Conservation (phyloP, 306 rosid species). For the Prunus salicina region DNA sequence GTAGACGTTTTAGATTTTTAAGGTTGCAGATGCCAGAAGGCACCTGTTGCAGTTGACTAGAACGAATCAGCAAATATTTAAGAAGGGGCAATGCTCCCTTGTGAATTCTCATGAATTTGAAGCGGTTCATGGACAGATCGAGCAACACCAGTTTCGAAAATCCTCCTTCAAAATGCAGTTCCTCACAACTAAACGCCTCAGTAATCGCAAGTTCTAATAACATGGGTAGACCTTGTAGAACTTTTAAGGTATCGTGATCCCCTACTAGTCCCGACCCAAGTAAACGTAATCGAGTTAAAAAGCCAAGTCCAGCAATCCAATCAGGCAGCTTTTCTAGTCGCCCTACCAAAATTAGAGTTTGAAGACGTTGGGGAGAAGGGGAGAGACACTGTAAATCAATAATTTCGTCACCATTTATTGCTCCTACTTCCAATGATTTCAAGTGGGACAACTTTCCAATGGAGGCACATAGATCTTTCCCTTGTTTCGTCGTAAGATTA, state of each 20-base stretch:
- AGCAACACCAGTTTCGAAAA: not conserved
- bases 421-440: constrained; percentile 5
- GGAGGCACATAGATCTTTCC: constrained; percentile 1
- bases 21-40: no score
- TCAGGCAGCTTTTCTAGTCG: not conserved
- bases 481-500: not conserved
- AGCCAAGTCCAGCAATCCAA: not conserved
- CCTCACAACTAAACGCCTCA: not conserved
- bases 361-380: not conserved
- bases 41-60: no score
- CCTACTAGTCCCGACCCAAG: not conserved
- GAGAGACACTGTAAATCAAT: not conserved
- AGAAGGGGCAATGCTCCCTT: no score
- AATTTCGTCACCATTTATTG: not conserved
- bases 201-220: not conserved
- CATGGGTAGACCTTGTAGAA: not conserved
- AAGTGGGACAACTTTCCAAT: constrained; percentile 21
- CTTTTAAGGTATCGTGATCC: not conserved
- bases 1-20: no score
- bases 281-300: not conserved
- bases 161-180: not conserved
- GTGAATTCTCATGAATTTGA: no score
- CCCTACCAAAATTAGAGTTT: not conserved
- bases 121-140: no score
- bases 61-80: no score